These are phyloP conservation scores for Penicillium janthinellum DNA, from an alignment of 2,329 filamentous ascomycete genomes.

Conservation along the genomic window DNA sequence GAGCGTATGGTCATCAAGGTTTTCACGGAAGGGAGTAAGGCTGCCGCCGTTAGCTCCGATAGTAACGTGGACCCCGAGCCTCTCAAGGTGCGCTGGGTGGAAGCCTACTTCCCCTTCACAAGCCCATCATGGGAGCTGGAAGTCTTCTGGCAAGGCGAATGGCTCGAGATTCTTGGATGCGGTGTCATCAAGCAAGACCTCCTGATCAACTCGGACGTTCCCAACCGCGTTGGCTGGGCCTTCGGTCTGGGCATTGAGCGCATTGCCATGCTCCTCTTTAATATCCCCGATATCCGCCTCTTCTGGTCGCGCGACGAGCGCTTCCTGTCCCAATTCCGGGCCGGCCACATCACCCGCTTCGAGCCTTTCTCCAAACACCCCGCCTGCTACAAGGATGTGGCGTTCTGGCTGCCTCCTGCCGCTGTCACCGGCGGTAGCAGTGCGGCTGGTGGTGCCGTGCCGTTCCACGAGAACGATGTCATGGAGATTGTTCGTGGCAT, in stretches of 20 bases:
- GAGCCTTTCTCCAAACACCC: conserved; percentile 90
- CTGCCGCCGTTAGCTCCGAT: conserved; percentile 55
- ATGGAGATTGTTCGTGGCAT: conserved; percentile 92
- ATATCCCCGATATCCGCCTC: conserved; percentile 91
- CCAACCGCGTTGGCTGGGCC: conserved; percentile 82
- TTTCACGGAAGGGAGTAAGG: conserved; percentile 74
- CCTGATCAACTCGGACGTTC: conserved; percentile 73
- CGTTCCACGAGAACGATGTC: conserved; percentile 91
- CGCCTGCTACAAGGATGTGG: conserved; percentile 85
- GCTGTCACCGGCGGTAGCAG: conserved; percentile 40
- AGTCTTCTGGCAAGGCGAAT: conserved; percentile 90
- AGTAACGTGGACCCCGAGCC: conserved; percentile 65
- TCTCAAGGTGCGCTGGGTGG: conserved; percentile 86
- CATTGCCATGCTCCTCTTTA: conserved; percentile 96
- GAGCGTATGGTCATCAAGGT: conserved; percentile 89
- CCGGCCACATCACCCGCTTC: conserved; percentile 63
- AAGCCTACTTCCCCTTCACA: conserved; percentile 97
- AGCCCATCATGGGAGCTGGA: conserved; percentile 95
- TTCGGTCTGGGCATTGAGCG: conserved; percentile 93
- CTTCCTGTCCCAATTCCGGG: conserved; percentile 80
- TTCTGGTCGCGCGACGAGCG: conserved; percentile 89
- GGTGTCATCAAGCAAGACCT: conserved; percentile 85
- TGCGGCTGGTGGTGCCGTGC: conserved; percentile 40
- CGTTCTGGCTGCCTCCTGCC: conserved; percentile 76
- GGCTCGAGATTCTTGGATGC: conserved; percentile 94